Conservation (phyloP, 176 grass and related monocot genomes). For the Eleusine indica region DNA sequence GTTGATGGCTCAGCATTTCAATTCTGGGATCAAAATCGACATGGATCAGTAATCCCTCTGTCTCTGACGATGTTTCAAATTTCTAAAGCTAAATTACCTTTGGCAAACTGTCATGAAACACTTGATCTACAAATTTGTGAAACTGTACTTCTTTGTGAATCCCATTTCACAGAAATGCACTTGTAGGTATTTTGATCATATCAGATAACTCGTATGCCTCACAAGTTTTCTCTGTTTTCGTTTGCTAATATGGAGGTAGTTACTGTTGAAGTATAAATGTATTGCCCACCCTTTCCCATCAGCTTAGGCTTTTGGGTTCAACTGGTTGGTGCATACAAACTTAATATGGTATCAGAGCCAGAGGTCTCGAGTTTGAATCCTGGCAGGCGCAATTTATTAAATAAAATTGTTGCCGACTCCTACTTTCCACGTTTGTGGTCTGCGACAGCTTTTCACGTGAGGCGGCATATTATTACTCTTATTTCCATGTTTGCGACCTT, state of each 20-base stretch:
- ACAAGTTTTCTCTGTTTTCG: not conserved
- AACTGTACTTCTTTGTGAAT: not conserved
- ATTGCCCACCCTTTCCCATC: too few species aligned
- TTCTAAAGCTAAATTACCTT: slow-evolving; percentile 13
- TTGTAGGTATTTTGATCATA: not conserved
- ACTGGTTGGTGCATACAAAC: too few species aligned
- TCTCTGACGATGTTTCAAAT: not conserved
- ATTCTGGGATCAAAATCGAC: slow-evolving; percentile 71
- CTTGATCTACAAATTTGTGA: not conserved
- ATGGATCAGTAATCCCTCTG: slow-evolving; percentile 67
- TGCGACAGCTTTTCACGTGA: too few species aligned
- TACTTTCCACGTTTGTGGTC: too few species aligned
- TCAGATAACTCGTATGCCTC: not conserved
- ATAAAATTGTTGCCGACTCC: too few species aligned
- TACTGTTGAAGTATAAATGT: too few species aligned
- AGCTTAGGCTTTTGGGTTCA: too few species aligned
- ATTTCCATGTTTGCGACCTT: too few species aligned
- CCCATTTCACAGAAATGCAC: not conserved
- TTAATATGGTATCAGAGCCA: too few species aligned
- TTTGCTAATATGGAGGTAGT: slow-evolving; percentile 2
- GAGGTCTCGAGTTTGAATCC: too few species aligned
- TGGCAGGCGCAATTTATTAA: too few species aligned
- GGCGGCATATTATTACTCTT: too few species aligned
- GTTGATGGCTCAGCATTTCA: slow-evolving; percentile 80
- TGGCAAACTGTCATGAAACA: not conserved